These are phyloP conservation scores for Dimargaris cristalligena DNA, from an alignment of 192 early-diverging fungal genomes.

Conservation along the genomic window DNA sequence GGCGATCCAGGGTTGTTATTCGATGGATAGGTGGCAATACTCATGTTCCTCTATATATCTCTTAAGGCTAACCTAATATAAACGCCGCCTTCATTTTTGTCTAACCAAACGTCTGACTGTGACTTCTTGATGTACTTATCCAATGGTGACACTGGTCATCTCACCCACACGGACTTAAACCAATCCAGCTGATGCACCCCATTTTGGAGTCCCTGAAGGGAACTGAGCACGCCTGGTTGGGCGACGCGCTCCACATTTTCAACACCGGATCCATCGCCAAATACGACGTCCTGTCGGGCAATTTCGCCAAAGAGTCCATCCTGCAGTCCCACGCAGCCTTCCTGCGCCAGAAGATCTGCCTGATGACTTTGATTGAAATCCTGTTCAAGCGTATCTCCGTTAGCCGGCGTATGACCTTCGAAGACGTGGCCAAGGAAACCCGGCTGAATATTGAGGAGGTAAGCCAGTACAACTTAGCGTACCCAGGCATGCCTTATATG, in stretches of 20 bases:
- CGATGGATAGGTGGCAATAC: no score
- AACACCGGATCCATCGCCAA: constrained; percentile 87
- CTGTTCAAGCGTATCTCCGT: constrained; percentile 74
- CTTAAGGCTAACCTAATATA: no score
- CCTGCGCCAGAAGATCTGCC: constrained; percentile 86
- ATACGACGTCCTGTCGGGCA: constrained; percentile 61
- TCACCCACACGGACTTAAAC: background rate
- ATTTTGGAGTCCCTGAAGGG: constrained; percentile 60
- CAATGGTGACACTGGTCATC: no score
- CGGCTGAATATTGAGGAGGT: constrained; percentile 53
- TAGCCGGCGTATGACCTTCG: constrained; percentile 62
- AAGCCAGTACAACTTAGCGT: background rate
- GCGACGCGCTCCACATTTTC: constrained; percentile 72
- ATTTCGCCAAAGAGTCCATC: constrained; percentile 64
- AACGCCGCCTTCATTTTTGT: no score
- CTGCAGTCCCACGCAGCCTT: constrained; percentile 56
- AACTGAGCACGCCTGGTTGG: constrained; percentile 74
- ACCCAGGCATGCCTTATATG: background rate
- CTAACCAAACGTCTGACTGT: no score
- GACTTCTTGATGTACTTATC: no score
- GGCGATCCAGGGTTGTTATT: no score
- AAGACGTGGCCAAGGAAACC: constrained; percentile 65
- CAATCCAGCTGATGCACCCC: constrained; percentile 63
- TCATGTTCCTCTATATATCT: no score
- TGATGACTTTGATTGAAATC: constrained; percentile 92